Conservation (phyloP, 2,329 filamentous ascomycete genomes). For the Zymoseptoria brevis region DNA sequence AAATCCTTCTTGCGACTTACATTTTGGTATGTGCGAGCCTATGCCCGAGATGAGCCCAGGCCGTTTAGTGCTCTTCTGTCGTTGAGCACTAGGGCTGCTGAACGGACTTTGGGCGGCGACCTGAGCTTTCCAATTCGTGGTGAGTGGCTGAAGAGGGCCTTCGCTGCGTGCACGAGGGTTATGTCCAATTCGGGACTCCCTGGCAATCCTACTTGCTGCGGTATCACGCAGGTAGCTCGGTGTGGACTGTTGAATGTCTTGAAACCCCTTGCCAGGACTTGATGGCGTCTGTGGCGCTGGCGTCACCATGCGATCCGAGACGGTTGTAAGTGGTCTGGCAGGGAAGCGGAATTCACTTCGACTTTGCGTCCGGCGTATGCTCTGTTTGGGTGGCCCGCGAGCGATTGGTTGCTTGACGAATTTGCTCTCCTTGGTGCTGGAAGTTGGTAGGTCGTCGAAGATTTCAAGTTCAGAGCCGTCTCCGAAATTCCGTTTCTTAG, state of each 20-base stretch:
- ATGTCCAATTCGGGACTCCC: conserved; percentile 46
- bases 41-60: conserved; percentile 87
- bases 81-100: conserved; percentile 42
- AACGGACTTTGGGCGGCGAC: conserved; percentile 44
- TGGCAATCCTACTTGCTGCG: conserved; percentile 56
- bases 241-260: conserved; percentile 38
- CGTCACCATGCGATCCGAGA: conserved; percentile 41
- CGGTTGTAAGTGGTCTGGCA: conserved; percentile 17
- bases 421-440: conserved; percentile 68
- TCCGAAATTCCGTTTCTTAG: conserved; percentile 66
- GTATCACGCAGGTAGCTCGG: conserved; percentile 61
- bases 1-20: conserved; percentile 45
- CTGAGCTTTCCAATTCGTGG: conserved; percentile 53
- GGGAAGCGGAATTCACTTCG: conserved; percentile 25
- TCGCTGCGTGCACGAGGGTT: conserved; percentile 35
- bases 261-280: conserved; percentile 40
- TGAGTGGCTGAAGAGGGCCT: conserved; percentile 45
- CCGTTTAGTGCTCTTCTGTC: conserved; percentile 44
- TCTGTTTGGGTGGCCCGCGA: conserved; percentile 54
- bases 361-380: conserved; percentile 23
- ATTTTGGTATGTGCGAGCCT: conserved; percentile 67
- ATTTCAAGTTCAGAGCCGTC: conserved; percentile 86
- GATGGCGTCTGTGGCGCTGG: conserved; percentile 46
- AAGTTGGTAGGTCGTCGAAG: conserved; percentile 93
- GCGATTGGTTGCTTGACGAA: conserved; percentile 73